phyloP scores from a whole-genome alignment of 2,329 filamentous ascomycete genomes.

The Colletotrichum sublineola region DNA sequence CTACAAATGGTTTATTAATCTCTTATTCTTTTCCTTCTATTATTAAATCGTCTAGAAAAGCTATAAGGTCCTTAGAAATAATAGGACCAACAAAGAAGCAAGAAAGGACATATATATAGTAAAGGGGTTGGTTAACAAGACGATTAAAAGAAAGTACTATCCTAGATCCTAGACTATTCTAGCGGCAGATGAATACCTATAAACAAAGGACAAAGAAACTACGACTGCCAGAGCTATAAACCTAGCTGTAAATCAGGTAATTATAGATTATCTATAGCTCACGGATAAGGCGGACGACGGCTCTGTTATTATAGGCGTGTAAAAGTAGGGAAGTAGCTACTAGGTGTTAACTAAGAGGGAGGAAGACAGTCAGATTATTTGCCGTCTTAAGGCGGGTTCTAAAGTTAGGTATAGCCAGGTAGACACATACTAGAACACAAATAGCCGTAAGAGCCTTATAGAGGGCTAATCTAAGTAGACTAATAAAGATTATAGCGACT shows the following conservation, averaged over 20 bases:
- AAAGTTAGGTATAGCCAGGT: neutral
- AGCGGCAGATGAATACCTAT: neutral
- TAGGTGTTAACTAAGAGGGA: neutral
- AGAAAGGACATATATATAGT: neutral
- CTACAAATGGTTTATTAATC: no score
- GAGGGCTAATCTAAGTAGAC: slow-evolving; percentile 9
- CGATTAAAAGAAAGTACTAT: neutral
- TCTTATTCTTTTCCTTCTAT: no score
- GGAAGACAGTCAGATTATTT: neutral
- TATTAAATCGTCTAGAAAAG: no score
- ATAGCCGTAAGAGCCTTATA: neutral
- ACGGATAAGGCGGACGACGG: slow-evolving; percentile 1
- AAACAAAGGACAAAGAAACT: neutral
- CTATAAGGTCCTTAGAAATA: neutral
- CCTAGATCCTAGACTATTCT: neutral
- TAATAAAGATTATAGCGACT: neutral
- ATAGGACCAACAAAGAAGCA: neutral
- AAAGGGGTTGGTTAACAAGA: slow-evolving; percentile 3
- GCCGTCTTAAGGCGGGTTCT: slow-evolving; percentile 1
- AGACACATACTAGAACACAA: neutral
- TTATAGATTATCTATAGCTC: neutral
- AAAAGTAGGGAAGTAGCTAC: neutral
- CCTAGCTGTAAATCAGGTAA: neutral
- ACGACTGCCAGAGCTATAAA: neutral
- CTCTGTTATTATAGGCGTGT: slow-evolving; percentile 9